Conservation (phyloP, 768 basidiomycete species). For the Auriscalpium vulgare region DNA sequence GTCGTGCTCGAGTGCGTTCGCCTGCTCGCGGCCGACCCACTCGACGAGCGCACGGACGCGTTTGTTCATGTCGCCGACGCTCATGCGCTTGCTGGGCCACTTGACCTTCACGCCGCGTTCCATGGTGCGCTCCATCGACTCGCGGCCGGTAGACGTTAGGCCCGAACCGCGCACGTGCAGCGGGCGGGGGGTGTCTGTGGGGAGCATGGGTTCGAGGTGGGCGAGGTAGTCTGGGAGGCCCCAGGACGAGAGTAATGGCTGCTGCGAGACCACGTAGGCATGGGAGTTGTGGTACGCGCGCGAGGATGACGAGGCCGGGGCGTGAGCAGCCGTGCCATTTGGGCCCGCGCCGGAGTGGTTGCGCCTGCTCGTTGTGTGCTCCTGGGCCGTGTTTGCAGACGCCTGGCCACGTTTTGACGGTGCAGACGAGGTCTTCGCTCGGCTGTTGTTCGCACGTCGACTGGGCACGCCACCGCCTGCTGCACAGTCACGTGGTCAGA, state of each 20-base stretch:
- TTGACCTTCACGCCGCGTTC: slow-evolving; percentile 83
- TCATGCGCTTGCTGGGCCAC: slow-evolving; percentile 92
- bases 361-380: slow-evolving; percentile 37
- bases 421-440: slow-evolving; percentile 27
- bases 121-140: slow-evolving; percentile 50
- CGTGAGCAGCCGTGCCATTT: slow-evolving; percentile 29
- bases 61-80: slow-evolving; percentile 97
- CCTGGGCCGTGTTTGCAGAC: slow-evolving; percentile 29
- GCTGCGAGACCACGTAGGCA: slow-evolving; percentile 72
- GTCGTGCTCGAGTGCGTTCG: slow-evolving; percentile 60
- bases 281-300: slow-evolving; percentile 73
- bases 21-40: slow-evolving; percentile 89
- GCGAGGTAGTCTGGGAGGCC: slow-evolving; percentile 88
- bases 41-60: slow-evolving; percentile 84
- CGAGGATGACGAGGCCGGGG: slow-evolving; percentile 29
- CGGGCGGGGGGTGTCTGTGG: slow-evolving; percentile 65
- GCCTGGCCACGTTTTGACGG: slow-evolving; percentile 18
- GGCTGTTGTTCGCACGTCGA: slow-evolving; percentile 41
- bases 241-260: slow-evolving; percentile 80
- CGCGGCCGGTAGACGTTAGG: slow-evolving; percentile 34
- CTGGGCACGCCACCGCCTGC: slow-evolving; percentile 8
- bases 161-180: slow-evolving; percentile 57
- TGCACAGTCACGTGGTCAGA: slow-evolving; percentile 26
- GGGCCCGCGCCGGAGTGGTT: slow-evolving; percentile 30
- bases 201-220: slow-evolving; percentile 79